A percentile compares a stretch with the other conserved stretches of the same genome.
phyloP scores from a whole-genome alignment of 2,329 filamentous ascomycete species.

The Simplicillium aogashimaense region DNA sequence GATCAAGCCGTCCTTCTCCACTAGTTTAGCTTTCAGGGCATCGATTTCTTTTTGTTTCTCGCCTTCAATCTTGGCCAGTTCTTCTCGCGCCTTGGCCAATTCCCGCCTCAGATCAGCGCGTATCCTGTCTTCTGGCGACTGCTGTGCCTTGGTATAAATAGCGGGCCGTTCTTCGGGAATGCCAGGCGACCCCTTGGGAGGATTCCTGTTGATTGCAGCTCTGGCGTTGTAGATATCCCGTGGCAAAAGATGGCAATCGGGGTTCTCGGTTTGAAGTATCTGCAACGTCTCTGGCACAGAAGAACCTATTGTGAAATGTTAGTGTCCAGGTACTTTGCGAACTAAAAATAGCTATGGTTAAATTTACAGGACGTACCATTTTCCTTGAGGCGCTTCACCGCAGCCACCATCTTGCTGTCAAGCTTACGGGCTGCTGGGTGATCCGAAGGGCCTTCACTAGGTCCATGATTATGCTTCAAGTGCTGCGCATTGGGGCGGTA shows the following conservation, averaged over 20 bases:
- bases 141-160: conserved; percentile 57
- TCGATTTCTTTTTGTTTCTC: conserved; percentile 50
- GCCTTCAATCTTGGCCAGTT: conserved; percentile 43
- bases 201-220: conserved; percentile 57
- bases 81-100: conserved; percentile 46
- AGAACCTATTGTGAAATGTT: conserved; percentile 37
- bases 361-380: conserved; percentile 38
- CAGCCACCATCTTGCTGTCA: conserved; percentile 58
- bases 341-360: conserved; percentile 5
- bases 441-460: conserved; percentile 56
- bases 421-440: conserved; percentile 57
- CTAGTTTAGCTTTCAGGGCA: conserved; percentile 46
- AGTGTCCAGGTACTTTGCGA: conserved; percentile 16
- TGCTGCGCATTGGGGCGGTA: conserved; percentile 51
- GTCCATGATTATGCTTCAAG: conserved; percentile 53
- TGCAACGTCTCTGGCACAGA: conserved; percentile 58
- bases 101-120: conserved; percentile 51
- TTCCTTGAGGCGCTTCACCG: conserved; percentile 56
- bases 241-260: conserved; percentile 51
- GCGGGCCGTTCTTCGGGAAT: conserved; percentile 51
- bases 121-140: conserved; percentile 54
- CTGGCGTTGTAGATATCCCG: conserved; percentile 60
- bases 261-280: conserved; percentile 54
- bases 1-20: conserved; percentile 53
- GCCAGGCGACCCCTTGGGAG: conserved; percentile 48